Base-by-base conservation (phyloP, 305 asterid genomes). In the Rubia peregrina region DNA sequence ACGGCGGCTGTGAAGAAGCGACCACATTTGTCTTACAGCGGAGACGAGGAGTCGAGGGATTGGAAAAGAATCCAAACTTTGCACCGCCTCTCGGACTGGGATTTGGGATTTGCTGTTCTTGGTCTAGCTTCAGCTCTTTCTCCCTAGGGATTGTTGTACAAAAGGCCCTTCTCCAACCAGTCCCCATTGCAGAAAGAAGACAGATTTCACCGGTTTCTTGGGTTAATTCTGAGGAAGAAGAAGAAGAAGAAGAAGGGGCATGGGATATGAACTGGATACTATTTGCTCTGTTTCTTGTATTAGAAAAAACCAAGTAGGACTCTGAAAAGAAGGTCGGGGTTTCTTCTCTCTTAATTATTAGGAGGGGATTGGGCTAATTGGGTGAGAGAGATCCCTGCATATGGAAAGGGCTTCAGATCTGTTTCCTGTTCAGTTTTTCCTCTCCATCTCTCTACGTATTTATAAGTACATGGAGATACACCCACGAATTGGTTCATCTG, bases 81-180 rank as follows among this genome's bases (percentile, higher is more conserved):
- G 81, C 44, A 33, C 77, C 64, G 14, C 66, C 84, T 51, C 83
- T 75, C 40, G 80, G 80, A 48, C 80, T 81, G 3, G 80, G 82
- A 70, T 65, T 9, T 26, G 62, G 36, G 36, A 66, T 72, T 63
- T 71, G 74, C 0, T 66, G 51, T 43, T 71, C 68, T 53, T 79
- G 61, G 11, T 73, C 69, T 26, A 77, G 75, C 9, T 51, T 71
- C 69, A 78, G 46, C 40, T 86, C 85, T 79, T 78, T 75, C 22
- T 87, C 89, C 75, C 83, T 81, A 5, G 88, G 79, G 60, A 85
- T 73, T 13, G 90, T 79, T 9, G 85, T 86, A 83, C 97, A 89
- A 68, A 92, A 92, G 36, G 97, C 98, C 78, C 83, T 90, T 71
- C 96, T 88, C 98, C 98, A 93, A 10, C 98, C 96, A n/a, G 85